Base-by-base conservation (phyloP, 257 asterid genomes). In the Nicotiana paniculata region DNA sequence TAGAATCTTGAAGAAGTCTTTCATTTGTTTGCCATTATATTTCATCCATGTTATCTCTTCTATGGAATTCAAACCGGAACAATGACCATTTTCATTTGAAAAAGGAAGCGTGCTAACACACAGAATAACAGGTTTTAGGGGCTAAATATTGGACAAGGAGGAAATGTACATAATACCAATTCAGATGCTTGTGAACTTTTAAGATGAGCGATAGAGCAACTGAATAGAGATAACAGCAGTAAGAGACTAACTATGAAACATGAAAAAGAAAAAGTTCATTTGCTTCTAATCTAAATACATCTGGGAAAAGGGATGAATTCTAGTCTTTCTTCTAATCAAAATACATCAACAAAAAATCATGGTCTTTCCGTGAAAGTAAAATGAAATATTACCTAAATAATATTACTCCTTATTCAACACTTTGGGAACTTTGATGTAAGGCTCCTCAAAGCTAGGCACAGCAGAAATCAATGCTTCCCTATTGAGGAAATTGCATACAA, bases 371-470 rank as follows among this genome's bases (percentile, higher is more conserved):
- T 3, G 16, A 24, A 61, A 61, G 67, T 61, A 24, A 61, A 61
- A 21, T 54, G 51, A 0, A 63, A 65, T 54, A 9, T 43, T 53
- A 77, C 67, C 85, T 13, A 37, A 57, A 78, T 21, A 51, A 48
- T 32, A 18, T 81, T 82, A 91, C 74, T 93, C 97, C 87, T 90
- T 96, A 90, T 88, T 90, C 86, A 94, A 85, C 78, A 94, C 97
- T 88, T 89, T 92, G 24, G 97, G 97, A 65, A 96, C 98, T 89
- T 96, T 94, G 89, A 96, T 91, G 70, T 90, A 94, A 48, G 94
- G 83, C 65, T 91, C 94, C 83, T 94, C 95, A 78, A 81, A 93
- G 68, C 87, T 88, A 51, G 98, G 98, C 43, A 96, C 80, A 33
- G 92, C 92, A 54, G 88, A 87, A 82, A 94, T 85, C 35, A 94